Base-by-base conservation (phyloP, 371 early-diverging fungal genomes). In the Haplosporangium sp. region DNA sequence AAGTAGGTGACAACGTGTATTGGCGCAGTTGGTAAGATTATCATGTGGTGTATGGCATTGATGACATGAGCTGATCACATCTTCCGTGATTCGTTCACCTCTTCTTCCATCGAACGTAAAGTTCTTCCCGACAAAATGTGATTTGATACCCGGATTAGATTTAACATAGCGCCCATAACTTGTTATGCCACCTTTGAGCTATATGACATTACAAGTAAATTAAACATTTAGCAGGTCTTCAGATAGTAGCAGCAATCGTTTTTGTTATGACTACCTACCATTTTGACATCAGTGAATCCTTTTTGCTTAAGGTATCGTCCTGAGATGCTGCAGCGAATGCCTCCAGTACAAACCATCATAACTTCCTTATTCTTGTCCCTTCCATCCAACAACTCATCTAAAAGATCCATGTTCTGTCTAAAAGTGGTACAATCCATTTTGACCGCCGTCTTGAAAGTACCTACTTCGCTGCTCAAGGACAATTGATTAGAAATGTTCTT, bases 331-430 rank as follows among this genome's bases (percentile, higher is more conserved):
- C 94, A 94, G 19, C 94, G 88, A 42, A 94, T 94, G 3, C 94
- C 94, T 35, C 94, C 94, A 2, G 93, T 93, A 76, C 93, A 93
- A 64, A 93, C 93, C 93, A 93, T 93, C 71, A 89, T 88, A 6
- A 93, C 85, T n/a, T 87, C 89, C 47, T 90, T 68, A 10, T 85
- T 72, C 47, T 79, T 79, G 61, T 74, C 74, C 2, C 71, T 58
- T 11, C 68, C 68, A 42, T 79, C 71, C 45, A 79, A 35, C 0
- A 79, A 68, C 15, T 70, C 67, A 37, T 79, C 79, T 53, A 79
- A 42, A 15, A 74, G 68, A 53, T 85, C 77, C 74, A 85, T 70
- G 19, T 86, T 84, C 19, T 93, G 87, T 70, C 87, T 84, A 74
- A 93, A 93, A 0, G 93, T 93, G 56, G 88, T 92, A 40, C 88